Evolutionary conservation across 441 rosid genomes (phyloP).

Genomic region (Pelargonium myrrhifolium): DNA sequence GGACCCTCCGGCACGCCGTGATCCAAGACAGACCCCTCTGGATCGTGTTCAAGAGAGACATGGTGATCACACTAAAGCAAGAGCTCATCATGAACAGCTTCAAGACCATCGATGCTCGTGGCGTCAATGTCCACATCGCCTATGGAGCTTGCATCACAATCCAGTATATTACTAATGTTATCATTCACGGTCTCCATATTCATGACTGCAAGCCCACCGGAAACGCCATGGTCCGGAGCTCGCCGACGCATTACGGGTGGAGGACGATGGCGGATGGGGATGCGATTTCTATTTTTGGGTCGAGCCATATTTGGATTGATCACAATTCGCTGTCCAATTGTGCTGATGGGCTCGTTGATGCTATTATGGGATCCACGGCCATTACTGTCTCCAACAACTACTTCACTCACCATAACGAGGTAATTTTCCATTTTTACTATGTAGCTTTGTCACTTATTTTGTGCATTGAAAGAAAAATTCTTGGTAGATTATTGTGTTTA

Average conservation of each 20-base stretch:
- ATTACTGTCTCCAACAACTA: conserved; percentile 83
- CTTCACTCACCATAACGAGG: conserved; percentile 91
- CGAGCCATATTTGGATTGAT: conserved; percentile 89
- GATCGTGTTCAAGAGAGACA: conserved; percentile 83
- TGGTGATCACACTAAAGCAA: conserved; percentile 81
- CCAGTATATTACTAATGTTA: conserved; percentile 75
- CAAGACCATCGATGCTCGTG: conserved; percentile 90
- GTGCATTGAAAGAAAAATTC: background rate
- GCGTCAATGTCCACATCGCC: conserved; percentile 76
- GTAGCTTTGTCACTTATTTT: background rate
- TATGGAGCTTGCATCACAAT: conserved; percentile 84
- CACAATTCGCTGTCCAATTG: conserved; percentile 82
- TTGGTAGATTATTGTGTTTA: background rate
- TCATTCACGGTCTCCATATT: conserved; percentile 76
- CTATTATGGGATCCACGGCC: conserved; percentile 91
- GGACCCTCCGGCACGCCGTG: conserved; percentile 83
- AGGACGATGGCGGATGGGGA: conserved; percentile 93
- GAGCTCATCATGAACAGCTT: conserved; percentile 80
- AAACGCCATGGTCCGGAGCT: conserved; percentile 82
- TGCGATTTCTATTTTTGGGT: conserved; percentile 74
- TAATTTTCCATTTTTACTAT: conserved; percentile 15
- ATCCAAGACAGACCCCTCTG: conserved; percentile 75
- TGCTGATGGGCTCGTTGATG: conserved; percentile 91
- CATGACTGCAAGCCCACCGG: conserved; percentile 86
- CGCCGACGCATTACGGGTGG: conserved; percentile 72